A percentile compares a stretch with the other conserved stretches of the same genome.
Conservation (phyloP, 108 stramenopile species). For the Stephanodiscus minutulus region DNA sequence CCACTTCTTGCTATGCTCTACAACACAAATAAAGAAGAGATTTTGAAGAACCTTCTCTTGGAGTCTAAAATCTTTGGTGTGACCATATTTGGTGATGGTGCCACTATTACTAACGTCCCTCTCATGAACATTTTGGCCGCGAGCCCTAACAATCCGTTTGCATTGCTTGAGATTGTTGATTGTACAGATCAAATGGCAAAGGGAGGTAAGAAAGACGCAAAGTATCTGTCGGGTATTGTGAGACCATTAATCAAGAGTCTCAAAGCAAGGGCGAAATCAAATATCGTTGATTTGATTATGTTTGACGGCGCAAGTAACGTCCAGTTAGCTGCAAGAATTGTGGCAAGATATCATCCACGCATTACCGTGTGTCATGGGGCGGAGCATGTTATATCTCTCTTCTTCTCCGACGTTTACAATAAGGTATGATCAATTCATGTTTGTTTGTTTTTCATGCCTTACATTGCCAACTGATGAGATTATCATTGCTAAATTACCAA, state of each 20-base stretch:
- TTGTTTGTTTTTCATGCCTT: too few species aligned
- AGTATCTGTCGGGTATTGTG: neutral
- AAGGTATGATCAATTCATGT: too few species aligned
- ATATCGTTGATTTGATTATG: slow-evolving; percentile 2
- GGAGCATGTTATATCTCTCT: too few species aligned
- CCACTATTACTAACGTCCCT: slow-evolving; percentile 13
- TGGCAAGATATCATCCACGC: neutral
- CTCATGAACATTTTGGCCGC: slow-evolving; percentile 15
- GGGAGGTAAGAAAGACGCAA: slow-evolving; percentile 34
- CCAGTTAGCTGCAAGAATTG: neutral
- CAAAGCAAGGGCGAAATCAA: neutral
- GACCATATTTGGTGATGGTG: slow-evolving; percentile 27
- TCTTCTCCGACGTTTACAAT: too few species aligned
- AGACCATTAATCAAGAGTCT: neutral
- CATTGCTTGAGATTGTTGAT: slow-evolving; percentile 18
- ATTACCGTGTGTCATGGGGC: neutral
- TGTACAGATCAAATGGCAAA: slow-evolving; percentile 23
- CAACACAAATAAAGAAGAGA: neutral
- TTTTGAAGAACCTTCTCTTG: neutral
- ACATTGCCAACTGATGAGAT: too few species aligned
- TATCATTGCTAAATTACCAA: too few species aligned
- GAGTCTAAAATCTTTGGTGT: slow-evolving; percentile 11
- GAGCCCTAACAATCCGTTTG: neutral
- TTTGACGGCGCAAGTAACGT: slow-evolving; percentile 12
- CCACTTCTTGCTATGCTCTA: neutral